Evolutionary conservation across 73 alveolate genomes (phyloP).

Genomic region (Tetrahymena thermophila): DNA sequence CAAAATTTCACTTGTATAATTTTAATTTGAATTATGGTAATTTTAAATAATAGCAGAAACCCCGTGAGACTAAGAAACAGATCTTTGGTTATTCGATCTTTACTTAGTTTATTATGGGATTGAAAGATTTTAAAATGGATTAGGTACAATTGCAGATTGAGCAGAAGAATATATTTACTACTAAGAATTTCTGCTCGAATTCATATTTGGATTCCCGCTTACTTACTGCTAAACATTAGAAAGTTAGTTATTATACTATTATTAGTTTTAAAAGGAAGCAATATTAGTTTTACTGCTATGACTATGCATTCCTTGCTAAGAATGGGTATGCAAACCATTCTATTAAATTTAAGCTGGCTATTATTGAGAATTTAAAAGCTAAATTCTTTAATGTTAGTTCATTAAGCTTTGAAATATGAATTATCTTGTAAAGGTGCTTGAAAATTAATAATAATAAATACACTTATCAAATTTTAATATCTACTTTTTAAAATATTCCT

Average conservation of each 20-base stretch:
- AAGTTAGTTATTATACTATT: neutral
- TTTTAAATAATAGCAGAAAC: neutral
- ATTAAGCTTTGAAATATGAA: neutral
- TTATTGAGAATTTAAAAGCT: neutral
- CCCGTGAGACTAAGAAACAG: neutral
- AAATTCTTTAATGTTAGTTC: neutral
- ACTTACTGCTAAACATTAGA: neutral
- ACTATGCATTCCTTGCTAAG: neutral
- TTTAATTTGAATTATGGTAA: neutral
- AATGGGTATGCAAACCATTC: neutral
- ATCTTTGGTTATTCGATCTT: neutral
- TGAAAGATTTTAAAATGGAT: neutral
- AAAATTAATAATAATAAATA: too few relatives aligned
- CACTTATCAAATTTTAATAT: neutral
- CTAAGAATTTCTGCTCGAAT: neutral
- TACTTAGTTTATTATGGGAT: neutral
- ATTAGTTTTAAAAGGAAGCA: neutral
- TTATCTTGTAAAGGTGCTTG: neutral
- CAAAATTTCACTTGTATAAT: neutral
- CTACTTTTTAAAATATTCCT: neutral
- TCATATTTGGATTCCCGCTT: neutral
- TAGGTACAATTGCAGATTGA: neutral
- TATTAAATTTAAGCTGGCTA: neutral
- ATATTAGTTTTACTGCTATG: neutral
- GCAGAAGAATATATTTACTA: neutral